Evolutionary conservation across 768 basidiomycete genomes (phyloP).

Genomic region (Megacollybia marginata): DNA sequence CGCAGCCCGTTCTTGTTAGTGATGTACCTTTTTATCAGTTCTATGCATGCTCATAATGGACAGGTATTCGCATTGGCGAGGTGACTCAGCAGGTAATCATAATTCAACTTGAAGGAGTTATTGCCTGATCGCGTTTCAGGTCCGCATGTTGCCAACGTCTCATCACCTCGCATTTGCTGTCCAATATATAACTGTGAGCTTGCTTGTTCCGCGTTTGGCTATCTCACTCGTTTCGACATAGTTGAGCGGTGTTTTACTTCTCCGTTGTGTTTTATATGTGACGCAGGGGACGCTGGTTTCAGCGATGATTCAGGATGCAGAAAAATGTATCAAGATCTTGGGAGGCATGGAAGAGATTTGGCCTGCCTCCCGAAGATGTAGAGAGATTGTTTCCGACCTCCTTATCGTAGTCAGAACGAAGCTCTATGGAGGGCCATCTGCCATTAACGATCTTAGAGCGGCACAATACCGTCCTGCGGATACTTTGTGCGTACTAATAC

Average conservation of each 20-base stretch:
- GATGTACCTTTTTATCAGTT: neutral
- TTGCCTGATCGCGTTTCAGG: neutral
- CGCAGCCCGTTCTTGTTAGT: conserved; percentile 12
- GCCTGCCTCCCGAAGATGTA: conserved; percentile 9
- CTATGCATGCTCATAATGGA: neutral
- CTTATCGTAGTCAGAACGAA: conserved; percentile 10
- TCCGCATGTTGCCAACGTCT: conserved; percentile 11
- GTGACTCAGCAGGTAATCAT: conserved; percentile 9
- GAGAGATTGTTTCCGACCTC: conserved; percentile 11
- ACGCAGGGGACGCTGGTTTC: conserved; percentile 8
- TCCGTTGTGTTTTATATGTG: conserved; percentile 11
- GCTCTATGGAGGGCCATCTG: conserved; percentile 8
- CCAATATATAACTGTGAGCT: conserved; percentile 10
- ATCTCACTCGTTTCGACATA: neutral
- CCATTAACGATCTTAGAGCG: conserved; percentile 10
- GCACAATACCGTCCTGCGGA: conserved; percentile 1
- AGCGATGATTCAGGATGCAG: conserved; percentile 9
- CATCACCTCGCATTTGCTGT: conserved; percentile 14
- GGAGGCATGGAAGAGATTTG: conserved; percentile 10
- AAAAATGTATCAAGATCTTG: conserved; percentile 9
- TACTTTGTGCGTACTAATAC: neutral
- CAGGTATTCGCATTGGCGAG: conserved; percentile 12
- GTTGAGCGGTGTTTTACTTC: conserved; percentile 10
- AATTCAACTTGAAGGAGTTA: neutral
- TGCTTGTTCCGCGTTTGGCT: neutral